Evolutionary conservation across 2,329 filamentous ascomycete genomes (phyloP).

Genomic region (Aciculosporium take): DNA sequence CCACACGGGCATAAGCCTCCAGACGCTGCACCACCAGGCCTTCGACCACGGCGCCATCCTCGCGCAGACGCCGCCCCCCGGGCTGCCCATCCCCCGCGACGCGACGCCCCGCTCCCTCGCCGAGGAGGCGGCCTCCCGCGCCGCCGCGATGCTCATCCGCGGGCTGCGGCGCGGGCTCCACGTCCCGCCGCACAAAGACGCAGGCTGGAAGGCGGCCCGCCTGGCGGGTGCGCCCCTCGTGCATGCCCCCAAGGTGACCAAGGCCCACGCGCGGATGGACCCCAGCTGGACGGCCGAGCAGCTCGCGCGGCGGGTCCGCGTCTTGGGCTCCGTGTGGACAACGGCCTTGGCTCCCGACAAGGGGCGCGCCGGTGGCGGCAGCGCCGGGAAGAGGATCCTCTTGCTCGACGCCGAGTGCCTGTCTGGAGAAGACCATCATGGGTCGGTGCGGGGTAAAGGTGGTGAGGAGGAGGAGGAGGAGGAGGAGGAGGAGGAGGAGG

Average conservation of each 20-base stretch:
- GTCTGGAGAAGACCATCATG: too few relatives aligned
- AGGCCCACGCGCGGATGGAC: slow-evolving; percentile 48
- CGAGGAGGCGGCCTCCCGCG: slow-evolving; percentile 43
- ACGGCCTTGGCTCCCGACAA: too few relatives aligned
- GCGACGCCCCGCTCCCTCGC: slow-evolving; percentile 29
- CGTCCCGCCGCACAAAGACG: slow-evolving; percentile 40
- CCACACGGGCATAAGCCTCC: slow-evolving; percentile 64
- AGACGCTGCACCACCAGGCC: slow-evolving; percentile 61
- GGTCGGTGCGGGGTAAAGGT: too few relatives aligned
- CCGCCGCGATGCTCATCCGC: slow-evolving; percentile 55
- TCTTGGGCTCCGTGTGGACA: slow-evolving; percentile 56
- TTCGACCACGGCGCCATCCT: slow-evolving; percentile 75
- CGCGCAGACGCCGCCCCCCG: slow-evolving; percentile 48
- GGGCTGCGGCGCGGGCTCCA: slow-evolving; percentile 50
- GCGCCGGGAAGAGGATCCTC: slow-evolving; percentile 27
- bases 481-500: not conserved
- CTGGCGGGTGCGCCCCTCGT: slow-evolving; percentile 10
- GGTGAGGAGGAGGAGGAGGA: slow-evolving; percentile 5
- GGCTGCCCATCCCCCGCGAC: slow-evolving; percentile 32
- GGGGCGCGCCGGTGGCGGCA: too few relatives aligned
- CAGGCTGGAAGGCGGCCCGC: slow-evolving; percentile 11
- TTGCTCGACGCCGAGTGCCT: slow-evolving; percentile 20
- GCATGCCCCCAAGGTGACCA: slow-evolving; percentile 61
- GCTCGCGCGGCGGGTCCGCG: slow-evolving; percentile 40
- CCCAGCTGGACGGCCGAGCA: slow-evolving; percentile 33